These are phyloP conservation scores for Starmerella davenportii DNA, from an alignment of 805 yeast species.

Conservation along the genomic window DNA sequence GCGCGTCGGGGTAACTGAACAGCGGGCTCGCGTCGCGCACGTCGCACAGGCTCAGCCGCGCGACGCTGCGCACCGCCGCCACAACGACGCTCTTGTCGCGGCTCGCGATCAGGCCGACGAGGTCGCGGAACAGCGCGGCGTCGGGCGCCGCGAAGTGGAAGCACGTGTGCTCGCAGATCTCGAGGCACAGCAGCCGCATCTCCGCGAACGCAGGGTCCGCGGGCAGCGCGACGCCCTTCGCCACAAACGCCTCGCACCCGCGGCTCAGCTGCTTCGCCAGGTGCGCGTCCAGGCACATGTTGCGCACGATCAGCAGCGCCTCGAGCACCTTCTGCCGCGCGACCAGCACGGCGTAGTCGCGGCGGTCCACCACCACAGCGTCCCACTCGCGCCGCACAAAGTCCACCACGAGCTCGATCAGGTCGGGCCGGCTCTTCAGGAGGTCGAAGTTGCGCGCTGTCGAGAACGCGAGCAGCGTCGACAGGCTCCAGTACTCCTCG, in stretches of 20 bases:
- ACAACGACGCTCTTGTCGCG: constrained; percentile 55
- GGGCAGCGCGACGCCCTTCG: constrained; percentile 20
- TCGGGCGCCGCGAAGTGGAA: constrained; percentile 65
- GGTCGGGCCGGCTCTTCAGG: constrained; percentile 8
- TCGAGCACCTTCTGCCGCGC: constrained; percentile 25
- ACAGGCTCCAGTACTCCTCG: constrained; percentile 58
- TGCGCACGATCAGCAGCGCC: constrained; percentile 54
- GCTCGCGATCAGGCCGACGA: constrained; percentile 33
- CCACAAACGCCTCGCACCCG: constrained; percentile 25
- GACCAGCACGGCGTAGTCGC: constrained; percentile 6
- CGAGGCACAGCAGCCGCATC: constrained; percentile 35
- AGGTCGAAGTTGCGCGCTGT: constrained; percentile 12
- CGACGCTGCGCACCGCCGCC: constrained; percentile 54
- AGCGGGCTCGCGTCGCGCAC: constrained; percentile 7
- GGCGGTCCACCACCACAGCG: constrained; percentile 5
- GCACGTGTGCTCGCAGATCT: constrained; percentile 66
- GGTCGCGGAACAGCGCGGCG: constrained; percentile 42
- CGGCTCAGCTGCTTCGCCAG: constrained; percentile 50
- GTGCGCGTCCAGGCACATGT: constrained; percentile 63
- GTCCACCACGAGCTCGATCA: constrained; percentile 6
- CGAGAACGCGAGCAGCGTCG: constrained; percentile 32
- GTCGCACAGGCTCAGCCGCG: constrained; percentile 57
- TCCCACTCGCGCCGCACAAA: constrained; percentile 9
- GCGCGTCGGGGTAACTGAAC: neutral
- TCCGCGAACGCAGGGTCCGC: constrained; percentile 18